Evolutionary conservation across 164 flowering plant species (phyloP), one percentile per base, ranked within the genome.

Genomic region (Vitis rupestris): DNA sequence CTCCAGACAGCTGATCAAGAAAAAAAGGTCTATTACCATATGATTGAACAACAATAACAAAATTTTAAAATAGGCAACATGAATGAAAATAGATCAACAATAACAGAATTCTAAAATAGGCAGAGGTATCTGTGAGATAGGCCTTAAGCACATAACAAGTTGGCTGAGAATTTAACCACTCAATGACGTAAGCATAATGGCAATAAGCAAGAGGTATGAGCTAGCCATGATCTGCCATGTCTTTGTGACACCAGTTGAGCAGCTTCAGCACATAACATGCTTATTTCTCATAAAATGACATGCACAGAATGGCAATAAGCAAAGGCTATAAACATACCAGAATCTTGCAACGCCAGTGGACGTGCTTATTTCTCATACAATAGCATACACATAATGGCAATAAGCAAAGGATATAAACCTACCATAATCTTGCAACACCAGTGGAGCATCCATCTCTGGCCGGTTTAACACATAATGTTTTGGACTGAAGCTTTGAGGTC

Each of bases 381-480:
- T 37, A 37, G 44, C 44, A 37, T 37, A 37, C 4, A 37, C 0
- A 37, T 3, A 37, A 37, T 37, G 44, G 44, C 44, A 37, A 37
- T 37, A 37, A 37, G 4, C 44, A 37, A 37, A 37, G 4, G 44
- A 37, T 6, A 37, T 37, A 50, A 44, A 50, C 68, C 50, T 82
- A 91, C 98, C 97, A 78, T 68, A 93, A 75, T 78, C 95, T 87
- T 63, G 97, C 98, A 77, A 93, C 98, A 63, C 98, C 97, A 73
- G 98, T 93, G 3, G 98, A 93, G 83, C 98, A 93, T 51, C 98
- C 98, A 83, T 93, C 97, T 78, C 89, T 84, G 61, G 93, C 91
- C 50, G 98, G 97, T 78, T 93, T 93, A 66, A 93, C 80, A 62
- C 98, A 93, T 63, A 93, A 56, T 29, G 92, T 87, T 71, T 87